These are phyloP conservation scores for Talaromyces borbonicus DNA, from an alignment of 495 filamentous ascomycete genomes.

Conservation along the genomic window DNA sequence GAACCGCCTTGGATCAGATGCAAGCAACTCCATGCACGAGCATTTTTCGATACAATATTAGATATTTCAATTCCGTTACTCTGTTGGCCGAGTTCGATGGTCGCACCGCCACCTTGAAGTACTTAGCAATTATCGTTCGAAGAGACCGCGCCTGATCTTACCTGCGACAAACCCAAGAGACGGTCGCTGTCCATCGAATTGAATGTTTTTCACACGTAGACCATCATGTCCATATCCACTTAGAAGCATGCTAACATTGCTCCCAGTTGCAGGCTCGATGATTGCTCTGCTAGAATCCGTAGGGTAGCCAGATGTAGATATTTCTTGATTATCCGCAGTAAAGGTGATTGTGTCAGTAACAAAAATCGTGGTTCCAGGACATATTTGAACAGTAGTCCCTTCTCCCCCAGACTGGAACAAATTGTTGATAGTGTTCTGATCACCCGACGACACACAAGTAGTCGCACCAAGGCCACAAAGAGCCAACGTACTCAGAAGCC, in stretches of 20 bases:
- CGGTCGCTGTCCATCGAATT: slow-evolving; percentile 10
- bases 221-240: slow-evolving; percentile 6
- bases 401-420: slow-evolving; percentile 8
- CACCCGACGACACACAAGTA: slow-evolving; percentile 10
- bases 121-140: background rate
- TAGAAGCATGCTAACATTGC: slow-evolving; percentile 9
- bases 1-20: slow-evolving; percentile 11
- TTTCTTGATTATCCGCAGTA: slow-evolving; percentile 12
- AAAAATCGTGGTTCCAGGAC: slow-evolving; percentile 7
- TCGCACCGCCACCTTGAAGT: slow-evolving; percentile 3
- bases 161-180: slow-evolving; percentile 1
- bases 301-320: slow-evolving; percentile 14
- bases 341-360: slow-evolving; percentile 11
- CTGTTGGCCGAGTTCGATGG: slow-evolving; percentile 1
- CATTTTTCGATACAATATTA: slow-evolving; percentile 10
- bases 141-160: too few relatives aligned
- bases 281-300: slow-evolving; percentile 7
- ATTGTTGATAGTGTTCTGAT: slow-evolving; percentile 12
- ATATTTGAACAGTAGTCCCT: slow-evolving; percentile 10
- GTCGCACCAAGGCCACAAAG: slow-evolving; percentile 2
- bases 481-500: background rate
- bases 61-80: slow-evolving; percentile 8
- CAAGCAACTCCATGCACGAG: slow-evolving; percentile 13
- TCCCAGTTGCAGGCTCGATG: slow-evolving; percentile 4
- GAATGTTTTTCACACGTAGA: slow-evolving; percentile 9